Base-by-base conservation (phyloP, 805 yeast species). In the Wickerhamomyces hampshirensis region DNA sequence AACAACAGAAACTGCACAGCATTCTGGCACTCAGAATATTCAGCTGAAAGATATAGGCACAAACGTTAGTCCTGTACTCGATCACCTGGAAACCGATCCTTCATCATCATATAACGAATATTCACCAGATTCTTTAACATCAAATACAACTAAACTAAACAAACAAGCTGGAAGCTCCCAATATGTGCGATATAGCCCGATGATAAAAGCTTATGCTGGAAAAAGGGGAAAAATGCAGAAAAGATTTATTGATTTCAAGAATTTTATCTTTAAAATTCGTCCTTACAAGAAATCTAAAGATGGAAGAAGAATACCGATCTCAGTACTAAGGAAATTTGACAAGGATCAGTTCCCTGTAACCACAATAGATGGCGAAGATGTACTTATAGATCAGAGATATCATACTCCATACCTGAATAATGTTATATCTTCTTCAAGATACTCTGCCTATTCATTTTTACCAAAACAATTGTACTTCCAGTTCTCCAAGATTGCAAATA, bases 381-480 rank as follows among this genome's bases (percentile, higher is more conserved):
- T 63, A 2, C 60, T 81, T 26, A 51, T 80, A 2, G 98, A 91
- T 58, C 93, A 83, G 53, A 68, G 96, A 42, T 74, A 71, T 5
- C 59, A 67, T 5, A 68, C 56, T 28, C 78, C 86, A 0, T 91
- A 82, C 57, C 50, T 71, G 37, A 58, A 70, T 40, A 93, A 93
- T 58, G 49, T 69, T 19, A 81, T 93, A 41, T 84, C 94, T 1
- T 88, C 97, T 0, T 83, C 98, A 3, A 77, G 88, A 51, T 93
- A 93, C 62, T 80, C 89, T 2, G 40, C 83, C 3, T 77, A 80
- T 55, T 74, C 88, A 31, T 93, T 93, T 50, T 47, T 93, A 3
- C 98, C 98, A 2, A 76, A 89, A 43, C 97, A 93, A 54, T 58
- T 93, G 26, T 70, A 77, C 44, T 95, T 93, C 4, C 98, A 93